These are phyloP conservation scores for Xylariales sp. DNA, from an alignment of 2,329 filamentous ascomycete genomes.

Conservation along the genomic window DNA sequence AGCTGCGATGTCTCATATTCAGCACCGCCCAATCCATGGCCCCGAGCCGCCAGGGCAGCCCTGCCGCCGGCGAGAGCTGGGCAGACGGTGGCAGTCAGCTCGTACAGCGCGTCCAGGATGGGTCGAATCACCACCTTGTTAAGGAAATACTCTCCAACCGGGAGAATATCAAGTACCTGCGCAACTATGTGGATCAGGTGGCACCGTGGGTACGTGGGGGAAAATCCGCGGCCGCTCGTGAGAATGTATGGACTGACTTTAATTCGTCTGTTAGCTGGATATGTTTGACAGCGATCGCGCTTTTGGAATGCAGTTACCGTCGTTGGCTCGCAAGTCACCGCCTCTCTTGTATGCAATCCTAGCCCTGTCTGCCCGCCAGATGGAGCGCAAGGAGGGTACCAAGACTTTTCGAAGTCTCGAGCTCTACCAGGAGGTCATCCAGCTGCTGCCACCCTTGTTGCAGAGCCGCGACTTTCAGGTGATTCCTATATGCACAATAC, in stretches of 20 bases:
- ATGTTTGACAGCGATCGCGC: slow-evolving; percentile 51
- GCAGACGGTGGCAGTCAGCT: slow-evolving; percentile 6
- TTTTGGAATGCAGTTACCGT: slow-evolving; percentile 48
- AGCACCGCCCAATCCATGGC: slow-evolving; percentile 38
- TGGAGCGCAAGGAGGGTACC: slow-evolving; percentile 43
- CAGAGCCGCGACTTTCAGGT: slow-evolving; percentile 25
- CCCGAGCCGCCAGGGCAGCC: slow-evolving; percentile 33
- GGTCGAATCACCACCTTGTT: slow-evolving; percentile 10
- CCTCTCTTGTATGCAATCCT: slow-evolving; percentile 47
- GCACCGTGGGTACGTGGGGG: slow-evolving; percentile 41
- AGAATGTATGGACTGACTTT: neutral
- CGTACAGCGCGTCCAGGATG: too few species aligned
- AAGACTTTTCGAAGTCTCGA: slow-evolving; percentile 46
- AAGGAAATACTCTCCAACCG: slow-evolving; percentile 24
- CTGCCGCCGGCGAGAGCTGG: slow-evolving; percentile 5
- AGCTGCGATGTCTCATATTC: slow-evolving; percentile 41
- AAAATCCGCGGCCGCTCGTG: neutral
- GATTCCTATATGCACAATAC: slow-evolving; percentile 32
- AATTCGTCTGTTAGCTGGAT: slow-evolving; percentile 34
- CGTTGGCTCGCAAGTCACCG: slow-evolving; percentile 40
- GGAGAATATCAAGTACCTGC: slow-evolving; percentile 33
- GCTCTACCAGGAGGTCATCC: slow-evolving; percentile 51
- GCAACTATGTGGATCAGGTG: slow-evolving; percentile 49
- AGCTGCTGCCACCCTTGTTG: slow-evolving; percentile 30
- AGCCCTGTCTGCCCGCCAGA: slow-evolving; percentile 49